Percentiles rank a stretch among this genome's conserved stretches.
Conservation (phyloP, 257 asterid species). For the Capsicum pubescens region DNA sequence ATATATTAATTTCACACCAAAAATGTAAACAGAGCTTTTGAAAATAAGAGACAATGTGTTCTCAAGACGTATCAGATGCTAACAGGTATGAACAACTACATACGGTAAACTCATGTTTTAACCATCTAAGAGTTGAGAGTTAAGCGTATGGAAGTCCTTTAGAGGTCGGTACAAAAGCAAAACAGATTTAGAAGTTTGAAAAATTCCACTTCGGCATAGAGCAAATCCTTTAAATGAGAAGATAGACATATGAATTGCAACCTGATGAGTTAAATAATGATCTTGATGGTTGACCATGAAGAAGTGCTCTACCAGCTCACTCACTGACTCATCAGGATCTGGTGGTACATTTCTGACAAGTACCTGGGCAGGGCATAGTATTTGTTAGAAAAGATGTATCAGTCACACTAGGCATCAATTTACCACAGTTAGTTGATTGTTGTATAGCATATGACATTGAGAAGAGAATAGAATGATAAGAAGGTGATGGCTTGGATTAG, state of each 20-base stretch:
- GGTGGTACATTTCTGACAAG: slow-evolving; percentile 91
- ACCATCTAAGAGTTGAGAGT: no score
- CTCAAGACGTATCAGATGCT: not conserved
- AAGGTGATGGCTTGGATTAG: not conserved
- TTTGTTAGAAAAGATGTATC: slow-evolving; percentile 19
- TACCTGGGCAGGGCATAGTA: slow-evolving; percentile 51
- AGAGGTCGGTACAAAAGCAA: not conserved
- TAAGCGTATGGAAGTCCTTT: not conserved
- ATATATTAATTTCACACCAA: not conserved
- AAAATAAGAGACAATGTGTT: not conserved
- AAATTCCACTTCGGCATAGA: not conserved
- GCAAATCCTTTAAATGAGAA: not conserved
- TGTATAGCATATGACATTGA: not conserved
- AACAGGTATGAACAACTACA: not conserved
- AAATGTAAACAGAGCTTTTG: not conserved
- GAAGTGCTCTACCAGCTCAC: slow-evolving; percentile 87
- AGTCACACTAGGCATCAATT: not conserved
- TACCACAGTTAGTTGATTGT: not conserved
- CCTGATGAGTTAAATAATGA: slow-evolving; percentile 91
- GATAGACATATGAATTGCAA: slow-evolving; percentile 29
- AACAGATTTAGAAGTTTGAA: not conserved
- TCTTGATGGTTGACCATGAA: slow-evolving; percentile 97
- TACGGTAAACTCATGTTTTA: not conserved
- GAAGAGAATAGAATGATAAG: slow-evolving; percentile 9
- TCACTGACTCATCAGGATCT: slow-evolving; percentile 83